Base-by-base conservation (phyloP, 2,329 filamentous ascomycete genomes). In the Neopestalotiopsis rosae region DNA sequence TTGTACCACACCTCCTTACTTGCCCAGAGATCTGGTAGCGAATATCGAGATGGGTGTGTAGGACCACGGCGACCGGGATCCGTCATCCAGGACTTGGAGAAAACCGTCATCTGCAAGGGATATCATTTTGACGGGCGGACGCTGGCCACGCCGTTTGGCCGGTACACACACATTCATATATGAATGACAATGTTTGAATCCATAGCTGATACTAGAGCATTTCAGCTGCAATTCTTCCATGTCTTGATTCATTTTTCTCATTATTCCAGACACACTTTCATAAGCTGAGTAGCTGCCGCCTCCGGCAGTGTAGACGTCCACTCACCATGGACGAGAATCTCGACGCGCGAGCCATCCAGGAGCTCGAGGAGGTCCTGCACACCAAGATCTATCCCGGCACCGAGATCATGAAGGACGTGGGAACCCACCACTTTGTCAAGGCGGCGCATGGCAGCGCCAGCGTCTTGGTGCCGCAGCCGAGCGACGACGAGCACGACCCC, bases 351-450 rank as follows among this genome's bases (percentile, higher is more conserved):
- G 67, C 67, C 5, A 30, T 71, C n/a, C 65, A 65, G 1, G 69
- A 70, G 58, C 61, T 71, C 17, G 64, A 73, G 71, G 70, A 74
- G 34, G 73, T 74, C 38, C 72, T 78, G 14, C 68, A 74, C 65
- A 81, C 72, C 66, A 77, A 74, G 66, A 79, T 80, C 72, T 79
- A 79, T 67, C 76, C 77, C 5, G 79, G 78, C 17, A 75, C 76
- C 4, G 81, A 82, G 75, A 79, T 82, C 67, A 82, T 82, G 81
- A 76, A 73, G 49, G 80, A 92, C 81, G 84, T 91, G 49, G 88
- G 88, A 24, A 80, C 81, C 1, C 88, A 90, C 77, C 89, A 91
- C 76, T 91, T 91, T 73, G 88, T 91, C 74, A 91, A 90, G 73
- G 81, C 82, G 28, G 76, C 77, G 24, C 74, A 75, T 32, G 78